Evolutionary conservation across 2,329 filamentous ascomycete genomes (phyloP), one percentile per base, ranked within the genome.

Genomic region (Colletotrichum sp.): DNA sequence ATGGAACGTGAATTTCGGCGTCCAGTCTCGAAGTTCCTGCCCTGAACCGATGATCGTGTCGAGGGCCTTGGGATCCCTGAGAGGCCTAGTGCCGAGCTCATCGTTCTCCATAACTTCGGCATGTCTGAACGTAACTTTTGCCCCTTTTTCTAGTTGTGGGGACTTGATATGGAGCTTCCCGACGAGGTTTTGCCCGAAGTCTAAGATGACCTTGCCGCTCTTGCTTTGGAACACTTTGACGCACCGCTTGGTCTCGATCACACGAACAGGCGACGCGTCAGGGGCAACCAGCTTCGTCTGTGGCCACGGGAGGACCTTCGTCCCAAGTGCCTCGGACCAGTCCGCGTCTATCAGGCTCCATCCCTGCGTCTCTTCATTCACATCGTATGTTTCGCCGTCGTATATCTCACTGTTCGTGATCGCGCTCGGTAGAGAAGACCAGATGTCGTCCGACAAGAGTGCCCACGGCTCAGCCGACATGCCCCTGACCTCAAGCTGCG

Each of bases 201-300:
- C 71, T 24, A 91, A 75, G 6, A 90, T 80, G 0, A 81, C 86
- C 76, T 88, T 88, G 6, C 87, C 87, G 5, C 78, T 79, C 3
- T 80, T 80, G 18, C 79, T 82, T 0, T 66, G 80, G 21, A 83
- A 77, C 38, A 83, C 36, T 16, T 77, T 64, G 6, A 74, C 16
- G 6, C 81, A 73, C 6, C 67, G 24, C 18, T 70, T 64, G n/a
- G 63, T 65, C 43, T 82, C 77, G 4, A 78, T 72, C 27, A 78
- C 77, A 16, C 79, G 77, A 29, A 83, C 81, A 4, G 82, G 82
- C 3, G 81, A 78, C 1, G 80, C 81, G 64, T 83, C 81, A 5
- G 81, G 81, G 6, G 82, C 76, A 15, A 78, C 70, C 21, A 84
- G 77, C 73, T 77, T 75, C 29, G 76, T 64, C 6, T 72, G 69